Conservation (phyloP, 129 eudicot species). For the Logfia minima region DNA sequence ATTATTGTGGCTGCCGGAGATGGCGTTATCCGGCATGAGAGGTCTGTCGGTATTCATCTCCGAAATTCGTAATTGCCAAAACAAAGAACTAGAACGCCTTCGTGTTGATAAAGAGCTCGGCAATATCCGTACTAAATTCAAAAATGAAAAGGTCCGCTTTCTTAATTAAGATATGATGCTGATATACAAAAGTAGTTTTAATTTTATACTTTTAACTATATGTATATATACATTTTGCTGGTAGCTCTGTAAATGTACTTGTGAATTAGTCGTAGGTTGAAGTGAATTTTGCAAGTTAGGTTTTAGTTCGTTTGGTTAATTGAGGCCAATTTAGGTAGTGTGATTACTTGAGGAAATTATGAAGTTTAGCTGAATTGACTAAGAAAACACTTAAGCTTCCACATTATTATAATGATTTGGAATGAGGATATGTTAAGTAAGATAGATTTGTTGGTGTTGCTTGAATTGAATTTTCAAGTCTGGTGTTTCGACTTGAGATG, state of each 20-base stretch:
- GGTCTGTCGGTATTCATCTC: slow-evolving; percentile 95
- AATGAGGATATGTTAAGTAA: neutral
- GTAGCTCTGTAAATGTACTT: neutral
- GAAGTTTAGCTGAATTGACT: slow-evolving; percentile 9
- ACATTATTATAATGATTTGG: neutral
- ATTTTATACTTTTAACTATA: neutral
- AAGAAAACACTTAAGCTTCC: neutral
- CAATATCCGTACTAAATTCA: slow-evolving; percentile 82
- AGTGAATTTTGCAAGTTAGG: slow-evolving; percentile 30
- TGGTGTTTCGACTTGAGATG: neutral
- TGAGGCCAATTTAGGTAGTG: neutral
- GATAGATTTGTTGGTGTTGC: slow-evolving; percentile 12
- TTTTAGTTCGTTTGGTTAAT: slow-evolving; percentile 25
- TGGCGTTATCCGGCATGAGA: slow-evolving; percentile 99
- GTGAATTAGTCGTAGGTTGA: slow-evolving; percentile 21
- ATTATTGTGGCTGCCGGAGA: slow-evolving; percentile 26
- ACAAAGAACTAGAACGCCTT: slow-evolving; percentile 89
- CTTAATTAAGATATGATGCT: neutral
- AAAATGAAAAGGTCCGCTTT: slow-evolving; percentile 66
- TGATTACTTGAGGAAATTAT: neutral
- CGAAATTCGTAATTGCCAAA: slow-evolving; percentile 95
- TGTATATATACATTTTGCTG: neutral
- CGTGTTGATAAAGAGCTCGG: slow-evolving; percentile 99
- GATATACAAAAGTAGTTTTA: neutral
- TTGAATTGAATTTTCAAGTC: slow-evolving; percentile 1